These are phyloP conservation scores for Cnidoscolus chayamansa DNA, from an alignment of 441 rosid genomes.

Conservation along the genomic window DNA sequence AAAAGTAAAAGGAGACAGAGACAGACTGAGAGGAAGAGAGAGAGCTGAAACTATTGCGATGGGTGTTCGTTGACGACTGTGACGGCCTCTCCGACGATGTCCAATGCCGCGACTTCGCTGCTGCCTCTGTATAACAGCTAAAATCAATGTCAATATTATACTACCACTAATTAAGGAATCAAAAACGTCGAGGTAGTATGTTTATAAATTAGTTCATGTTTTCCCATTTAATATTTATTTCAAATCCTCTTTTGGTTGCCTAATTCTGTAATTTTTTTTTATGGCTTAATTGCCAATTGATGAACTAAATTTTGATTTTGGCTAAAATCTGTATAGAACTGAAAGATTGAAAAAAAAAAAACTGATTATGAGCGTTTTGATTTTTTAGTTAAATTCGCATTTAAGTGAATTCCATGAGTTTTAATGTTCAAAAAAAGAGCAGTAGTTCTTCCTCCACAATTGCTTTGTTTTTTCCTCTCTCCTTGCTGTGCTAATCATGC, in stretches of 20 bases:
- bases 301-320: too few relatives aligned
- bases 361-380: too few relatives aligned
- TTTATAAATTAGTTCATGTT: background rate
- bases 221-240: background rate
- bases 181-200: background rate
- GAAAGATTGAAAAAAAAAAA: too few relatives aligned
- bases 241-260: background rate
- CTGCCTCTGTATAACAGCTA: slow-evolving; percentile 39
- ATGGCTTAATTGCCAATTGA: too few relatives aligned
- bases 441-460: too few relatives aligned
- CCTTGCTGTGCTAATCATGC: too few relatives aligned
- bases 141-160: slow-evolving; percentile 8
- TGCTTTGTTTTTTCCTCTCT: too few relatives aligned
- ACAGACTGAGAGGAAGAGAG: slow-evolving; percentile 72
- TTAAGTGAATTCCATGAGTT: too few relatives aligned
- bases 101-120: slow-evolving; percentile 48
- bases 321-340: too few relatives aligned
- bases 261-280: background rate
- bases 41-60: slow-evolving; percentile 56
- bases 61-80: slow-evolving; percentile 53
- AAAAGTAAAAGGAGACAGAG: slow-evolving; percentile 14
- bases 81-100: slow-evolving; percentile 41
- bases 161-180: background rate
- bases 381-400: too few relatives aligned
- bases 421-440: too few relatives aligned